Evolutionary conservation across 23 red algal genomes (phyloP), one percentile per base, ranked within the genome.

Genomic region (Gracilaria gracilis): DNA sequence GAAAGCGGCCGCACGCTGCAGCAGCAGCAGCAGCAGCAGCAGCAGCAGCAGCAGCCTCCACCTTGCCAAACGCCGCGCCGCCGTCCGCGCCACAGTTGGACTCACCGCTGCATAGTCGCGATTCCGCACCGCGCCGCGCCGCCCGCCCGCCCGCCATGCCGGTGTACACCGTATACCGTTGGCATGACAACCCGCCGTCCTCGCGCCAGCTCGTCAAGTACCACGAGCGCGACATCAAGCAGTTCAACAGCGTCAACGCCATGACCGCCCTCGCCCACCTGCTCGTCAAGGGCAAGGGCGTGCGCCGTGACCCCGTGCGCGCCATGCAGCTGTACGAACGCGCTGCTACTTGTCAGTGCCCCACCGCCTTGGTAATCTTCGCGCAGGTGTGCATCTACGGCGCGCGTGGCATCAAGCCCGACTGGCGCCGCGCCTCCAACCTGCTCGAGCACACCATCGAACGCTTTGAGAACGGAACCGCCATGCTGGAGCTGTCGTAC

Each of bases 221-320:
- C 58, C 27, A 64, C 16, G 58, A 64, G 27, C 23, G 27, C 21
- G 27, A 29, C 21, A 64, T 64, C 58, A 64, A 64, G 27, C 21
- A 9, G 58, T 64, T 27, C 15, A 4, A 64, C 58, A 27, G 23
- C 21, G 58, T 29, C 58, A 27, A 6, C 15, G 58, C 58, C 4
- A 64, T 64, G 58, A 64, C 58, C 58, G 21, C 58, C 58, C 58
- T 64, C 21, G 58, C 58, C 21, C 6, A 64, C 58, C 21, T 64
- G 4, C 58, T 64, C 27, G 3, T 64, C 58, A 29, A 64, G 3
- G 58, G 58, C 21, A 17, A 27, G 6, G 58, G 58, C 23, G 58
- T 64, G 58, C 58, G 23, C 16, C 58, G 58, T 17, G 58, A 64
- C 58, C 58, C 6, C 21, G 58, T 27, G 23, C 21, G 58, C 21